Percentiles rank a stretch among this genome's conserved stretches.
phyloP scores from a whole-genome alignment of 2,329 filamentous ascomycete genomes.

The Juglanconis oblonga region DNA sequence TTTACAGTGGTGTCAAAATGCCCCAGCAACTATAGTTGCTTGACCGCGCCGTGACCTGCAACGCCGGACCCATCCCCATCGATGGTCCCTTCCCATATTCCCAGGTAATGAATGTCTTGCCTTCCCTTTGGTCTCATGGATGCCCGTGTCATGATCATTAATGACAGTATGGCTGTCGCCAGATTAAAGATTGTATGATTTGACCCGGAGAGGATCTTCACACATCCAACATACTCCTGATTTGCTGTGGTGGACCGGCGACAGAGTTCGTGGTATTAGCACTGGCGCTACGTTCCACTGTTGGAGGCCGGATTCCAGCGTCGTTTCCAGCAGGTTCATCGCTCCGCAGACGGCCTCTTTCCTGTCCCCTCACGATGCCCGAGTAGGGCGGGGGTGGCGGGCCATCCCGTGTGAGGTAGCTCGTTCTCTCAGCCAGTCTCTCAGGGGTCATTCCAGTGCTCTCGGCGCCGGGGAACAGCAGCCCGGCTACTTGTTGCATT shows the following conservation, averaged over 20 bases:
- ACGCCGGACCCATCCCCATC: too few species aligned
- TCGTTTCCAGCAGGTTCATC: not conserved
- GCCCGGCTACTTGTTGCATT: constrained; percentile 38
- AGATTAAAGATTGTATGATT: not conserved
- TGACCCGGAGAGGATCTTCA: constrained; percentile 25
- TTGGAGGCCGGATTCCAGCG: constrained; percentile 24
- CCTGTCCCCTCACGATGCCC: constrained; percentile 21
- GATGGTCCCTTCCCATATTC: too few species aligned
- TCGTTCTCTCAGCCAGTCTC: constrained; percentile 32
- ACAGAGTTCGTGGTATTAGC: constrained; percentile 45
- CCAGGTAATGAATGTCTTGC: not conserved
- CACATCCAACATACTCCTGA: constrained; percentile 58
- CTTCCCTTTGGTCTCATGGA: not conserved
- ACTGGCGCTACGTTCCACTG: constrained; percentile 42
- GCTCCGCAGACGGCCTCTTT: constrained; percentile 24
- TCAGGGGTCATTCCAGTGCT: constrained; percentile 22
- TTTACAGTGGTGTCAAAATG: too few species aligned
- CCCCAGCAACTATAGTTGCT: too few species aligned
- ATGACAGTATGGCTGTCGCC: not conserved
- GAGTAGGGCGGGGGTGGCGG: constrained; percentile 41
- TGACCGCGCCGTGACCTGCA: too few species aligned
- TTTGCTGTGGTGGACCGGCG: constrained; percentile 48
- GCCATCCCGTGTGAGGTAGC: constrained; percentile 42
- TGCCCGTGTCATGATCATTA: too few species aligned
- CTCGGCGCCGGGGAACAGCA: constrained; percentile 46